Base-by-base conservation (phyloP, 805 yeast species). In the Wickerhamomyces strasburgensis region DNA sequence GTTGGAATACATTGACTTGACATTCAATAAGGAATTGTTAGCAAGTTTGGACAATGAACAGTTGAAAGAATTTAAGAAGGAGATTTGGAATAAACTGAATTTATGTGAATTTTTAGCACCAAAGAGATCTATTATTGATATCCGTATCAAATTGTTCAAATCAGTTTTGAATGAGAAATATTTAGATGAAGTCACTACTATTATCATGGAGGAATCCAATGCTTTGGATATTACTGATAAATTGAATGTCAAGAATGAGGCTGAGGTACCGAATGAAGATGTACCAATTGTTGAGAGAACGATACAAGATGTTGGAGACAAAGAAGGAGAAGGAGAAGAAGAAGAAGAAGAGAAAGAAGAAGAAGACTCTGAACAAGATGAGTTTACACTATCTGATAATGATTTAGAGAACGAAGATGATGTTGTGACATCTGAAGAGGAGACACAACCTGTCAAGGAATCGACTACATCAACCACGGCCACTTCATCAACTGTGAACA, bases 161-260 rank as follows among this genome's bases (percentile, higher is more conserved):
- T 49, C 61, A 2, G 35, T 57, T 24, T 43, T 58, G 24, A 54
- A 55, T 34, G 56, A 51, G 27, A 52, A 52, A 37, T 50, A 52
- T 16, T 42, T 54, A 21, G 51, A 49, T 29, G 6, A 7, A 32
- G 31, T 11, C 25, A 8, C 11, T 8, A 21, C 7, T 11, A 11
- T 21, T 11, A 21, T 21, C 25, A 21, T 21, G 25, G 25, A 21
- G 33, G 45, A 42, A 38, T 38, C 39, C 4, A 34, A 37, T 14
- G 36, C 39, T 19, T 31, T 34, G 10, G 27, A 8, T 4, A 14
- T 27, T 10, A 40, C 34, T 21, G 31, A 37, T 4, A 30, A 31
- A 9, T 19, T 29, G 17, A 29, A 34, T 10, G 39, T 30, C 11
- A 35, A 35, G 18, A 42, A 37, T 5, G 34, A 37, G 14, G 16